phyloP scores from a whole-genome alignment of 2,329 filamentous ascomycete genomes.

The Paracamarosporium sp. region DNA sequence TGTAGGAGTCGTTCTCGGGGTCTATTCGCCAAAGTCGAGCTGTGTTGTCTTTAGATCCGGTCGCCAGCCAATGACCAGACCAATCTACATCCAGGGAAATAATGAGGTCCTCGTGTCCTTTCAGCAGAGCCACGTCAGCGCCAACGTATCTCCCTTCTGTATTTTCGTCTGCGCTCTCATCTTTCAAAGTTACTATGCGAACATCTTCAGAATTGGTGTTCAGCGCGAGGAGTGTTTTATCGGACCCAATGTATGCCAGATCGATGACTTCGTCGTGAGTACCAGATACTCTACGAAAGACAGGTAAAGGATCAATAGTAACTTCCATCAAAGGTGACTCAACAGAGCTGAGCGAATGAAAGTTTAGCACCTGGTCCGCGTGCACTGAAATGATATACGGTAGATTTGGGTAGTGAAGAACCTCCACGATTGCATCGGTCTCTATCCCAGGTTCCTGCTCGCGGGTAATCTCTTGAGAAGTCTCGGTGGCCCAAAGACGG shows the following conservation, averaged over 20 bases:
- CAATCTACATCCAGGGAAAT: slow-evolving; percentile 94
- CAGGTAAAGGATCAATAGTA: slow-evolving; percentile 63
- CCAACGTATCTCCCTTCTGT: slow-evolving; percentile 74
- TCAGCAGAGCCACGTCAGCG: slow-evolving; percentile 83
- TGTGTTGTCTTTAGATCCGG: slow-evolving; percentile 95
- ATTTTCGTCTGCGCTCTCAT: slow-evolving; percentile 20
- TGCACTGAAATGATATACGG: slow-evolving; percentile 82
- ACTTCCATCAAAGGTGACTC: slow-evolving; percentile 45
- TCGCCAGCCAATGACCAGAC: slow-evolving; percentile 96
- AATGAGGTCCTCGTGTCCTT: slow-evolving; percentile 93
- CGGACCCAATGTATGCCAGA: slow-evolving; percentile 81
- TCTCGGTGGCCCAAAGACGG: slow-evolving; percentile 81
- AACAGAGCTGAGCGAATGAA: slow-evolving; percentile 67
- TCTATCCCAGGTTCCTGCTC: slow-evolving; percentile 70
- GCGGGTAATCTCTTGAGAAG: slow-evolving; percentile 78
- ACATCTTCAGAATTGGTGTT: slow-evolving; percentile 96
- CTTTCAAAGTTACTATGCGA: slow-evolving; percentile 76
- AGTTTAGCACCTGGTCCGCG: slow-evolving; percentile 83
- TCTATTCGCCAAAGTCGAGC: slow-evolving; percentile 91
- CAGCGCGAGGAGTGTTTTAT: slow-evolving; percentile 82
- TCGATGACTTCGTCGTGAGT: slow-evolving; percentile 99
- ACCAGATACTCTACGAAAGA: slow-evolving; percentile 83
- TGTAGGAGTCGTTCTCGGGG: slow-evolving; percentile 73
- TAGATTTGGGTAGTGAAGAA: slow-evolving; percentile 69
- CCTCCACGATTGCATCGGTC: slow-evolving; percentile 73